Conservation (phyloP, 2,329 filamentous ascomycete genomes). For the Pyricularia pennisetigena region DNA sequence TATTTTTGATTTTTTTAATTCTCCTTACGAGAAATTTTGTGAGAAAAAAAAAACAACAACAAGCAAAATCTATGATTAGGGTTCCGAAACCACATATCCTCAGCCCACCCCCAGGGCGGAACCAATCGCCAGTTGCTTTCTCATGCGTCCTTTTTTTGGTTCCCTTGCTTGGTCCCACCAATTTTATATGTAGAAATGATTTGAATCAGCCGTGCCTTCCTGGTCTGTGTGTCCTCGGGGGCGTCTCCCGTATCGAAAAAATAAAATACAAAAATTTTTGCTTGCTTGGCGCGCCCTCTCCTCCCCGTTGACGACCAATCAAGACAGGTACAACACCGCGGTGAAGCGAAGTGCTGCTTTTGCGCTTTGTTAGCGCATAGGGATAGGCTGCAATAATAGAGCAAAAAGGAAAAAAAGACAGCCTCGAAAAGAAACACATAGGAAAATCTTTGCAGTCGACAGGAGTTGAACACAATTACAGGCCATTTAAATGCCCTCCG, state of each 20-base stretch:
- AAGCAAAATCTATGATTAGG: neutral
- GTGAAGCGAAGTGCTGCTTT: neutral
- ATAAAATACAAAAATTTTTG: neutral
- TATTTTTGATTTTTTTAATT: neutral
- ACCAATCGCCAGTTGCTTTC: neutral
- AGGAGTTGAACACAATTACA: no score
- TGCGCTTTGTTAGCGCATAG: neutral
- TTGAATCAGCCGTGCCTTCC: neutral
- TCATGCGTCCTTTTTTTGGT: neutral
- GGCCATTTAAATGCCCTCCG: no score
- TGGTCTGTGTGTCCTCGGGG: neutral
- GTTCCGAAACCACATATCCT: neutral
- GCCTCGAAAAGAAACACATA: no score
- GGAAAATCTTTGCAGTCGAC: no score
- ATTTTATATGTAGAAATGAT: neutral
- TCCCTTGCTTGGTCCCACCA: neutral
- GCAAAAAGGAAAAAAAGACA: neutral
- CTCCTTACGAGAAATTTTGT: neutral
- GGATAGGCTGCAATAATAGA: neutral
- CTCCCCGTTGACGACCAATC: neutral
- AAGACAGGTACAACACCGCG: neutral
- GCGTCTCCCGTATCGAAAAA: neutral
- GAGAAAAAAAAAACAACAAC: neutral
- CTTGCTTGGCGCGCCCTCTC: neutral
- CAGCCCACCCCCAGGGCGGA: neutral